Conservation (phyloP, 2,329 filamentous ascomycete genomes). For the Aschersonia sp. region DNA sequence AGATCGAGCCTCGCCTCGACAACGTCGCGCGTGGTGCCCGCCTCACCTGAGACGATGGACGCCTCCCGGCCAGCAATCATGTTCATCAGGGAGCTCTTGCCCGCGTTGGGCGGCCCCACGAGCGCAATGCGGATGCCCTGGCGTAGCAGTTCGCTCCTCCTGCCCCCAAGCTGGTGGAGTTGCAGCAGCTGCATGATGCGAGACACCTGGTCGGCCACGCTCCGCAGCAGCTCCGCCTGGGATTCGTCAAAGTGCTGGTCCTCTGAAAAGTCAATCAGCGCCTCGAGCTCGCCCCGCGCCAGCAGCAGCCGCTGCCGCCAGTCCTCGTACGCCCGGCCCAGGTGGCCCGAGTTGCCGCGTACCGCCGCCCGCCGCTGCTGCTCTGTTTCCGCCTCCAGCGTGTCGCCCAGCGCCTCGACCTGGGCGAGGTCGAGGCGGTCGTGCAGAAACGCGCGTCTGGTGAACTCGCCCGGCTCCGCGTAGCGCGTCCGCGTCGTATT, state of each 20-base stretch:
- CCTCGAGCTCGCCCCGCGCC: slow-evolving; percentile 83
- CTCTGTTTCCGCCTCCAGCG: slow-evolving; percentile 63
- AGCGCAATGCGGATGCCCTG: slow-evolving; percentile 78
- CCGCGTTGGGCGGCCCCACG: slow-evolving; percentile 82
- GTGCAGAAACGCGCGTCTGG: slow-evolving; percentile 79
- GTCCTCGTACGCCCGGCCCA: slow-evolving; percentile 63
- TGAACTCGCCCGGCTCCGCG: slow-evolving; percentile 92
- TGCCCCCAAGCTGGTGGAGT: slow-evolving; percentile 60
- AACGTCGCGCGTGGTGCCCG: slow-evolving; percentile 86
- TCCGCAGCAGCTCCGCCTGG: slow-evolving; percentile 53
- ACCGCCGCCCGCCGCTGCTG: slow-evolving; percentile 83
- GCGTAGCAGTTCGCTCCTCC: slow-evolving; percentile 69
- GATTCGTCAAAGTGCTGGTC: slow-evolving; percentile 95
- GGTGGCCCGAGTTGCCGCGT: slow-evolving; percentile 53
- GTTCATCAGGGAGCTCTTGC: slow-evolving; percentile 91
- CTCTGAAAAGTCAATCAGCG: slow-evolving; percentile 91
- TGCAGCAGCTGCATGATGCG: slow-evolving; percentile 47
- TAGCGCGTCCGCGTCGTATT: slow-evolving; percentile 48
- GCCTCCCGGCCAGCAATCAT: slow-evolving; percentile 80
- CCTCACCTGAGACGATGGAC: slow-evolving; percentile 85
- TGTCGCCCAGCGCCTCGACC: slow-evolving; percentile 52
- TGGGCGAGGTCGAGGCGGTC: slow-evolving; percentile 75
- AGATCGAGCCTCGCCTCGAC: slow-evolving; percentile 86
- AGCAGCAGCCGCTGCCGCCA: slow-evolving; percentile 69
- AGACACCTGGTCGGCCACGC: slow-evolving; percentile 51